Base-by-base conservation (phyloP, 1,284 basidiomycete species). In the Volvariella volvacea region DNA sequence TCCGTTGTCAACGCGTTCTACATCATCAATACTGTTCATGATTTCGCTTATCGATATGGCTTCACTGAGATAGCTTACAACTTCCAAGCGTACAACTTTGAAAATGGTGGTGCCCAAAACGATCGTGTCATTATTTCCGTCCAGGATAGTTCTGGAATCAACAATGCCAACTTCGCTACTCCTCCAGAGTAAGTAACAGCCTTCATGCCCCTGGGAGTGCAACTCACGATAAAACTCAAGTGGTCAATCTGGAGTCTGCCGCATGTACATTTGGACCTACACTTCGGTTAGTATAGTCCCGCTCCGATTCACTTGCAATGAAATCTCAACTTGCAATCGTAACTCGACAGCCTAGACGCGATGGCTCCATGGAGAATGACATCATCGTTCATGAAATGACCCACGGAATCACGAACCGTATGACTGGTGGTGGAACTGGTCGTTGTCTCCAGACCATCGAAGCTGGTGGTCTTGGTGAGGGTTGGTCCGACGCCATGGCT, bases 401-500 rank as follows among this genome's bases (percentile, higher is more conserved):
- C 0, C 70, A 73, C 49, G 70, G 70, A 4, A 59, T 70, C 47
- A 68, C 67, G n/a, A 70, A 67, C 52, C 67, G 69, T 20, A 57
- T 73, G 61, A 72, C 68, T 6, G 69, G 70, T 12, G 69, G 70
- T 28, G 70, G 67, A 10, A 68, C 67, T 7, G 68, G 65, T 20
- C 54, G 63, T n/a, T 72, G 70, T 56, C 57, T 72, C 41, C 68
- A 70, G 58, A 66, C 63, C 19, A 56, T 53, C 15, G 70, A 72
- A 53, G 57, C 69, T 4, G 65, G 66, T 12, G 70, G 71, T 25
- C 63, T 73, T 62, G 70, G 69, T 22, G 71, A 73, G 50, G 70
- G 69, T 2, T 71, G 67, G 69, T 66, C 64, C 1, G 71, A 72
- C 52, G 64, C 67, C 10, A 60, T 73, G 52, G 69, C 70, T 9